A percentile compares a stretch with the other conserved stretches of the same genome.
These are phyloP conservation scores for Candida schatavii DNA, from an alignment of 805 yeast species.

Conservation along the genomic window DNA sequence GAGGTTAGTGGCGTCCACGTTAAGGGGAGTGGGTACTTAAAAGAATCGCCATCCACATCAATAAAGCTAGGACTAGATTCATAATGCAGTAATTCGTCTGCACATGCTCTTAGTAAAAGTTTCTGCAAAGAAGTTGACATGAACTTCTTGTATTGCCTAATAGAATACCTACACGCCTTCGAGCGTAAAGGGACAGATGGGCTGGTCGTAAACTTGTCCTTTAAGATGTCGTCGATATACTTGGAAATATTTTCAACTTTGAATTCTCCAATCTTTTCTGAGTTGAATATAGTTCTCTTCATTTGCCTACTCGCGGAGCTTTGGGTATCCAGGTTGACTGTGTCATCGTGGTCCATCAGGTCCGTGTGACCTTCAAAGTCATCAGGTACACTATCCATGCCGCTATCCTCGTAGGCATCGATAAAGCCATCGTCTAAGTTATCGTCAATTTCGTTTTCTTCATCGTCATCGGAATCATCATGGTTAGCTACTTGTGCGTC, in stretches of 20 bases:
- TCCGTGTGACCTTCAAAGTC: neutral
- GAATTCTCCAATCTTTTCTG: slow-evolving; percentile 2
- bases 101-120: neutral
- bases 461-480: neutral
- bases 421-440: neutral
- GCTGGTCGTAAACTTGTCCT: neutral
- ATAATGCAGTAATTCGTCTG: neutral
- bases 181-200: neutral
- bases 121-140: neutral
- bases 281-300: neutral
- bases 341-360: slow-evolving; percentile 1
- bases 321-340: neutral
- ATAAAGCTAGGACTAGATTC: slow-evolving; percentile 14
- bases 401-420: neutral
- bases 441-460: neutral
- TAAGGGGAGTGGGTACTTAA: slow-evolving; percentile 23
- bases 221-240: neutral
- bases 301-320: neutral
- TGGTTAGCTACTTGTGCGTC: neutral
- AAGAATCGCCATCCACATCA: slow-evolving; percentile 13
- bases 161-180: neutral
- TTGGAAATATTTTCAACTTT: neutral
- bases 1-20: slow-evolving; percentile 39
- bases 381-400: neutral
- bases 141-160: slow-evolving; percentile 1